Conservation (phyloP, 2,329 filamentous ascomycete genomes). For the Ustilaginoidea virens region DNA sequence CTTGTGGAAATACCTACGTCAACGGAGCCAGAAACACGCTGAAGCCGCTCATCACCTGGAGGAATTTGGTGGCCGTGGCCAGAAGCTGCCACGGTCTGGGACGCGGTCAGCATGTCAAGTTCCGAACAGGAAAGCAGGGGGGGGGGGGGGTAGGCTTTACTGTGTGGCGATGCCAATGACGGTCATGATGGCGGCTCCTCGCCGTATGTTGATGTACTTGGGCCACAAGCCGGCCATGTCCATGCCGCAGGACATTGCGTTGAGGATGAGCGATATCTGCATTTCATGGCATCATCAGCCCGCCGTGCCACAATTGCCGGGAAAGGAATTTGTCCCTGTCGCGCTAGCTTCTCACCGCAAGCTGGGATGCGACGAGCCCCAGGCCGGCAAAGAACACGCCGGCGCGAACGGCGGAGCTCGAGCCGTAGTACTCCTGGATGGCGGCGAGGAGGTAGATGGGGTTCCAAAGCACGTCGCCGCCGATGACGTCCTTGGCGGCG, state of each 20-base stretch:
- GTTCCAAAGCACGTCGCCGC: slow-evolving; percentile 12
- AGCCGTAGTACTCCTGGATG: slow-evolving; percentile 13
- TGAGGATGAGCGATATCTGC: slow-evolving; percentile 20
- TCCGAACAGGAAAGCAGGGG: not conserved
- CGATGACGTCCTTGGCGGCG: slow-evolving; percentile 9
- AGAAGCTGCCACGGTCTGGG: slow-evolving; percentile 14
- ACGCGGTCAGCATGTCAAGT: not conserved
- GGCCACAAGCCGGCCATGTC: slow-evolving; percentile 37
- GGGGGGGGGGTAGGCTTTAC: slow-evolving; percentile 2
- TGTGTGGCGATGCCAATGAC: slow-evolving; percentile 21
- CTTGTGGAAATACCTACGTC: slow-evolving; percentile 5
- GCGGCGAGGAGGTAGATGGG: slow-evolving; percentile 11
- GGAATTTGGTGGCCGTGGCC: slow-evolving; percentile 12
- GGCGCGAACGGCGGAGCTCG: slow-evolving; percentile 9
- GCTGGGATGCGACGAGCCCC: slow-evolving; percentile 12
- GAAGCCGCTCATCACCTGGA: slow-evolving; percentile 12
- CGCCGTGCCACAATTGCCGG: too few relatives aligned
- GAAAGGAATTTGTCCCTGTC: not conserved
- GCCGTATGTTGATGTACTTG: slow-evolving; percentile 37
- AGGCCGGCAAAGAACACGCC: slow-evolving; percentile 12
- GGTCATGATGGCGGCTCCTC: slow-evolving; percentile 33
- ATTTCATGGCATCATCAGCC: slow-evolving; percentile 1
- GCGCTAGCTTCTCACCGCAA: slow-evolving; percentile 8
- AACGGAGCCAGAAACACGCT: slow-evolving; percentile 11
- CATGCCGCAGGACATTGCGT: slow-evolving; percentile 35